Evolutionary conservation across 306 rosid genomes (phyloP).

Genomic region (Canavalia gladiata): DNA sequence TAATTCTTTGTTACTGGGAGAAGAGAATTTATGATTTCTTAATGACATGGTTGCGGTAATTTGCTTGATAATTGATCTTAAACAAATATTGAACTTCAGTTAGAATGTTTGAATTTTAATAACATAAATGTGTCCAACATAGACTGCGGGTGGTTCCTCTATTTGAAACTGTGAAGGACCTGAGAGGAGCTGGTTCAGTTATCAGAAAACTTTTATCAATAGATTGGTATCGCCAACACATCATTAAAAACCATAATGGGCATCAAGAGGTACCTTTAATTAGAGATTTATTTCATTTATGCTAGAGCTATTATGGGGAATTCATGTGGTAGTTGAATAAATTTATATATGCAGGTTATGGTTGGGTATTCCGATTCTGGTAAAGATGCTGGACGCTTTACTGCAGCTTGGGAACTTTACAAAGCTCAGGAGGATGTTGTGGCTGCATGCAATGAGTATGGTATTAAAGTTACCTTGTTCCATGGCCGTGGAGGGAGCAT

Average conservation of each 20-base stretch:
- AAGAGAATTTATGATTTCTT: slow-evolving; percentile 7
- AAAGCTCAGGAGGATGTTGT: slow-evolving; percentile 98
- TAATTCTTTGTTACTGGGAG: slow-evolving; percentile 2
- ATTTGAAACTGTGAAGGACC: slow-evolving; percentile 94
- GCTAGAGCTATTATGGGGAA: slow-evolving; percentile 1
- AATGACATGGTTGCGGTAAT: slow-evolving; percentile 9
- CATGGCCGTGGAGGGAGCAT: slow-evolving; percentile 98
- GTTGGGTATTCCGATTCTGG: slow-evolving; percentile 99
- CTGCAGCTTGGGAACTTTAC: slow-evolving; percentile 99
- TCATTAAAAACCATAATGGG: slow-evolving; percentile 78
- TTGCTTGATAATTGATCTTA: not conserved
- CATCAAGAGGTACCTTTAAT: slow-evolving; percentile 79
- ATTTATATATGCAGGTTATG: slow-evolving; percentile 78
- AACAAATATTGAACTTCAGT: not conserved
- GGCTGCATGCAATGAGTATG: slow-evolving; percentile 85
- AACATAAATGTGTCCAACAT: slow-evolving; percentile 27
- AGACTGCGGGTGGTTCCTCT: slow-evolving; percentile 96
- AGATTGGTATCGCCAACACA: slow-evolving; percentile 91
- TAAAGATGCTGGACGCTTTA: slow-evolving; percentile 97
- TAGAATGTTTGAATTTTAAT: slow-evolving; percentile 34
- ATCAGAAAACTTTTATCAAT: slow-evolving; percentile 80
- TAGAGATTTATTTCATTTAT: slow-evolving; percentile 25
- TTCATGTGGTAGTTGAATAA: slow-evolving; percentile 36
- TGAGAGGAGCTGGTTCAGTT: slow-evolving; percentile 89
- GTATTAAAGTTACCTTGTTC: slow-evolving; percentile 83